These are phyloP conservation scores for Talaromyces stipitatus DNA, from an alignment of 495 filamentous ascomycete genomes.

Conservation along the genomic window DNA sequence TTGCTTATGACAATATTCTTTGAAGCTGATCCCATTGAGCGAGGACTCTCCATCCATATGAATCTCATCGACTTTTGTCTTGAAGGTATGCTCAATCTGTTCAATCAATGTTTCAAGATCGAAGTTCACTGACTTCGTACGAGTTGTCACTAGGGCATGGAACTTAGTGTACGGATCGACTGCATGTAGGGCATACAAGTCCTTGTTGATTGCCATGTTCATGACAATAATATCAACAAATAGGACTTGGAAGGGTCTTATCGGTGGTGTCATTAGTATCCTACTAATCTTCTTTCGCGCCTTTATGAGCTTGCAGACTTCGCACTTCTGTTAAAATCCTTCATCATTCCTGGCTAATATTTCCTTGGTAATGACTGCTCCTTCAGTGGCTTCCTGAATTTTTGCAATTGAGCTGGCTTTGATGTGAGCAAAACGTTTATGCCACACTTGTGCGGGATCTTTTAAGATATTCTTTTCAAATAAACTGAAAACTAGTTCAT, in stretches of 20 bases:
- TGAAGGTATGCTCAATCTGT: no score
- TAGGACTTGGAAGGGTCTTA: background rate
- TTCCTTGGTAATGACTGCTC: background rate
- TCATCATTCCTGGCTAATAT: background rate
- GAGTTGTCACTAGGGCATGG: no score
- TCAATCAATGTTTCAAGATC: no score
- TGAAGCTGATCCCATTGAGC: no score
- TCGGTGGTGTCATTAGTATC: background rate
- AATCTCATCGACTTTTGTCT: no score
- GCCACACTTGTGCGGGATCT: background rate
- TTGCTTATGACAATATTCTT: no score
- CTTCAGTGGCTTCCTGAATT: background rate
- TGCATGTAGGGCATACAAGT: no score
- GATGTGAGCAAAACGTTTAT: background rate
- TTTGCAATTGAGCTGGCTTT: background rate
- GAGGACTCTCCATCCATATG: no score
- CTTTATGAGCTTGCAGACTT: background rate
- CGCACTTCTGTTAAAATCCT: background rate
- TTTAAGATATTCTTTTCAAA: background rate
- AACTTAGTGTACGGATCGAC: no score
- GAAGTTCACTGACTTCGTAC: no score
- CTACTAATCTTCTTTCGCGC: background rate
- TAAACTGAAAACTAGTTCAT: background rate
- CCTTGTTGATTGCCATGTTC: background rate
- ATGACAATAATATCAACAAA: background rate